phyloP scores from a whole-genome alignment of 768 basidiomycete species.

The Dictyophora rubrovolvata region DNA sequence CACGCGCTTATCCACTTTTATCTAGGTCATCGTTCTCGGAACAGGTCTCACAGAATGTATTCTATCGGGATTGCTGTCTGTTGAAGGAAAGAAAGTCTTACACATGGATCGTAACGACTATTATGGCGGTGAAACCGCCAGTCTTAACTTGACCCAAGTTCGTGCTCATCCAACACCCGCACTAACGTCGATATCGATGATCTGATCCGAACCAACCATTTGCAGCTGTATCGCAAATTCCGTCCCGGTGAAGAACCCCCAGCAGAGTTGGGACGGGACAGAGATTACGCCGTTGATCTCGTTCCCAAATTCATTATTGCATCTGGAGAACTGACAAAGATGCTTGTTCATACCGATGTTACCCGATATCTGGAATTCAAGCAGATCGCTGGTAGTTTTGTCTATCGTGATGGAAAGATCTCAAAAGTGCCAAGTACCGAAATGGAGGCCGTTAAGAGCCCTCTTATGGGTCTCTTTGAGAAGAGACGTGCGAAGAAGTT shows the following conservation, averaged over 20 bases:
- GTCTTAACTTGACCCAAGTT: constrained; percentile 95
- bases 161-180: constrained; percentile 13
- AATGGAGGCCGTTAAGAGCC: constrained; percentile 90
- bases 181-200: background rate
- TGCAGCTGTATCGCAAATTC: constrained; percentile 93
- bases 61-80: constrained; percentile 94
- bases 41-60: constrained; percentile 99
- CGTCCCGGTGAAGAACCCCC: constrained; percentile 67
- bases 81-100: constrained; percentile 98
- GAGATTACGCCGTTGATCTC: constrained; percentile 96
- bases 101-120: constrained; percentile 99
- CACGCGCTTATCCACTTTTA: background rate
- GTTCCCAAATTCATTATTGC: constrained; percentile 99
- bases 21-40: constrained; percentile 81
- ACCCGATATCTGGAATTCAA: constrained; percentile 99
- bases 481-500: constrained; percentile 98
- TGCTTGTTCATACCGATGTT: constrained; percentile 98
- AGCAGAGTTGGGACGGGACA: constrained; percentile 82
- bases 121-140: constrained; percentile 95
- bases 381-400: constrained; percentile 97
- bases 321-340: constrained; percentile 93
- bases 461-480: constrained; percentile 98
- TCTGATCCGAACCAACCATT: constrained; percentile 15
- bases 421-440: constrained; percentile 97
- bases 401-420: constrained; percentile 93